Evolutionary conservation across 306 rosid genomes (phyloP).

Genomic region (Trichosanthes cucumerina): DNA sequence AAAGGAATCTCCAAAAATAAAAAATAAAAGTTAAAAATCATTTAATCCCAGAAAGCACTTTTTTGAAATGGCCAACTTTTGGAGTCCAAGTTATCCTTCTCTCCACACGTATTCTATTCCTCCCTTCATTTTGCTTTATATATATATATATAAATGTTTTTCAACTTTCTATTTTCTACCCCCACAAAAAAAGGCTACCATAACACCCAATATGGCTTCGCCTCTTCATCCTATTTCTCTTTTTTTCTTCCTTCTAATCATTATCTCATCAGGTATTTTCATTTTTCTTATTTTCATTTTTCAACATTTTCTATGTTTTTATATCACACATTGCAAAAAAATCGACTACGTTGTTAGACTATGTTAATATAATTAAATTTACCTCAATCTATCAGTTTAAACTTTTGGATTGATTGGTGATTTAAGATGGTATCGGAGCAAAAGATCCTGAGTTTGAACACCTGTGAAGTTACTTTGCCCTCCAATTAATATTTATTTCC

Average conservation of each 20-base stretch:
- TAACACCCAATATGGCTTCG: neutral
- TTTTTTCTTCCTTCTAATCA: constrained; percentile 19
- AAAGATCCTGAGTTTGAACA: too few species aligned
- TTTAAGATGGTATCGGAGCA: too few species aligned
- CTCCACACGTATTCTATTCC: constrained; percentile 41
- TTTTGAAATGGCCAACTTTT: constrained; percentile 17
- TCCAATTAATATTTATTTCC: too few species aligned
- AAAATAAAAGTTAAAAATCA: neutral
- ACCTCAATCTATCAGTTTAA: too few species aligned
- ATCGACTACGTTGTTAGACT: too few species aligned
- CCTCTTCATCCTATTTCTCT: constrained; percentile 10
- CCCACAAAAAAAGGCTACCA: neutral
- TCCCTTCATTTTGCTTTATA: constrained; percentile 24
- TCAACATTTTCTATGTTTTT: too few species aligned
- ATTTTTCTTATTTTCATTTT: neutral
- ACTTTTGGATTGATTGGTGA: too few species aligned
- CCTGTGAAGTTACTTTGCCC: too few species aligned
- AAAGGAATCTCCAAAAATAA: constrained; percentile 32
- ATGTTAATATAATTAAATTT: too few species aligned
- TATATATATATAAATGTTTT: constrained; percentile 17
- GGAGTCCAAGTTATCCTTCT: constrained; percentile 22
- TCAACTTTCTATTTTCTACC: neutral
- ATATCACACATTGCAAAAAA: too few species aligned
- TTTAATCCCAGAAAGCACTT: constrained; percentile 11
- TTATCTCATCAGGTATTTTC: constrained; percentile 46